Evolutionary conservation across 163 green algal genomes (phyloP).

Genomic region (Chloromonas sp.): DNA sequence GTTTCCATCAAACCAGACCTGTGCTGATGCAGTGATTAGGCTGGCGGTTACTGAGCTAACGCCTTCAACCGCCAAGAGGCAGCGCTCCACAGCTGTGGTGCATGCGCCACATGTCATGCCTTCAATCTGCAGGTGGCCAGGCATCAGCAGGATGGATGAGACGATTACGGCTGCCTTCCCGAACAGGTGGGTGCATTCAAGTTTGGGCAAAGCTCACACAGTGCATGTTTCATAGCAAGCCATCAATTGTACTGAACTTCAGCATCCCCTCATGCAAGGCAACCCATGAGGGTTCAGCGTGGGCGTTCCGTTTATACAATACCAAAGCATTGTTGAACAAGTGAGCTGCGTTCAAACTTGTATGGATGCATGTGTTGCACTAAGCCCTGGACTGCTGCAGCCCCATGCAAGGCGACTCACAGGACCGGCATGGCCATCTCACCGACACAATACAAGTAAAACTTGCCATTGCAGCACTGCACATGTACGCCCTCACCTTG

Average conservation of each 20-base stretch:
- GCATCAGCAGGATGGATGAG: not conserved
- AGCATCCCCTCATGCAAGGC: too few relatives aligned
- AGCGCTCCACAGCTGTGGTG: not conserved
- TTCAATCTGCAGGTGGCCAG: not conserved
- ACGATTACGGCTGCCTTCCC: not conserved
- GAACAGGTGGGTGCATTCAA: not conserved
- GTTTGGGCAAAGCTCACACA: not conserved
- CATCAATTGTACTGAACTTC: too few relatives aligned
- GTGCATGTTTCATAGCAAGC: not conserved
- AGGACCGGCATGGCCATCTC: too few relatives aligned
- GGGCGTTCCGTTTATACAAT: too few relatives aligned
- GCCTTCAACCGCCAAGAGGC: not conserved
- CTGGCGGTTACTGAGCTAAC: not conserved
- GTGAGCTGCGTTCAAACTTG: too few relatives aligned
- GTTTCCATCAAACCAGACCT: not conserved
- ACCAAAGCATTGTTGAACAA: too few relatives aligned
- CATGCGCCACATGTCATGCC: not conserved
- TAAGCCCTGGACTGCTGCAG: too few relatives aligned
- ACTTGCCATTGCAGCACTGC: not conserved
- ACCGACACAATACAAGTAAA: not conserved
- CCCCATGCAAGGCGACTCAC: too few relatives aligned
- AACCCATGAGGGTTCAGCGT: too few relatives aligned
- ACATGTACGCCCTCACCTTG: not conserved
- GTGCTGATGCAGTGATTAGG: not conserved
- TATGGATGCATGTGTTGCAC: too few relatives aligned